Conservation (phyloP, 768 basidiomycete species). For the Daedaleopsis sinensis region DNA sequence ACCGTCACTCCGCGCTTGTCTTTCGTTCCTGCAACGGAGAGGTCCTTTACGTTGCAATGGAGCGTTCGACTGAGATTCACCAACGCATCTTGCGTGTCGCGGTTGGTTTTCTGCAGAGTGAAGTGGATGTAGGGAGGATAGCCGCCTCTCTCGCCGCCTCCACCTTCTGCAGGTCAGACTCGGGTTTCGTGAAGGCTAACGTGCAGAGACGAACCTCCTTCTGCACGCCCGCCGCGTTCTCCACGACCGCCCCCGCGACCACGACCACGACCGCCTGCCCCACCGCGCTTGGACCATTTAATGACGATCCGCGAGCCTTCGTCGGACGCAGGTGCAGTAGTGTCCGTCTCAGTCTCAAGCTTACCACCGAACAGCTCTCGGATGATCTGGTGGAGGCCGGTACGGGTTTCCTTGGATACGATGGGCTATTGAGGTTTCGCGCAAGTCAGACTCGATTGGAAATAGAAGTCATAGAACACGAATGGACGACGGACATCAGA, state of each 20-base stretch:
- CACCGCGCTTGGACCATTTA: slow-evolving; percentile 67
- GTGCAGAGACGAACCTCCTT: slow-evolving; percentile 1
- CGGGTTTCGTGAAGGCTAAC: background rate
- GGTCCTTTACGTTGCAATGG: slow-evolving; percentile 77
- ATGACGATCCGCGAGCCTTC: slow-evolving; percentile 80
- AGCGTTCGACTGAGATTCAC: slow-evolving; percentile 76
- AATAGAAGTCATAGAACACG: slow-evolving; percentile 13
- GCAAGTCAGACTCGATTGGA: slow-evolving; percentile 8
- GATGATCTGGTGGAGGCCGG: slow-evolving; percentile 78
- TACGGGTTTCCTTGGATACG: slow-evolving; percentile 75
- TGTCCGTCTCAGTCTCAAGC: slow-evolving; percentile 82
- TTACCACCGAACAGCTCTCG: slow-evolving; percentile 83
- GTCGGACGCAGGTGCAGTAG: slow-evolving; percentile 48
- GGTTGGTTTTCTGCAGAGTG: slow-evolving; percentile 95
- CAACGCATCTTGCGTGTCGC: slow-evolving; percentile 95
- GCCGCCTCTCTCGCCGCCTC: slow-evolving; percentile 57
- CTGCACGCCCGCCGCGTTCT: slow-evolving; percentile 22
- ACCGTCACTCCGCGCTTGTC: slow-evolving; percentile 98
- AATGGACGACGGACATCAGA: slow-evolving; percentile 66
- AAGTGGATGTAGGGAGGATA: slow-evolving; percentile 94
- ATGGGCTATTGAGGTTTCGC: slow-evolving; percentile 62
- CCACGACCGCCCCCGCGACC: slow-evolving; percentile 49
- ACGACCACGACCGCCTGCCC: slow-evolving; percentile 50
- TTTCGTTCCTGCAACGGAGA: slow-evolving; percentile 94
- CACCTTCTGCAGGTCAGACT: slow-evolving; percentile 12